phyloP scores from a whole-genome alignment of 2,329 filamentous ascomycete genomes.

The Penicillium decumbens region DNA sequence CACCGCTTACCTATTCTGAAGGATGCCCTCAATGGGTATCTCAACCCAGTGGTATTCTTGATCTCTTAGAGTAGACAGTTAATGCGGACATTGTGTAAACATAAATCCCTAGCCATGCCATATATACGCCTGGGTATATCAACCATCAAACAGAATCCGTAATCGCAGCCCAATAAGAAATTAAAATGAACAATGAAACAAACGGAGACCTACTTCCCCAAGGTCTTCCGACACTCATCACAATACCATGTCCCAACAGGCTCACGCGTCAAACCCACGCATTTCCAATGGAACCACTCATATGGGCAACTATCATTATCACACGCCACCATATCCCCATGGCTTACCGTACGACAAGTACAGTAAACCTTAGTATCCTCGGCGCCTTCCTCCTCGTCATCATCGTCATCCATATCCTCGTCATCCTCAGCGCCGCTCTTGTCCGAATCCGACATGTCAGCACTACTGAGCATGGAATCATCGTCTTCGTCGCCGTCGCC shows the following conservation, averaged over 20 bases:
- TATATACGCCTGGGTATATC: slow-evolving; percentile 18
- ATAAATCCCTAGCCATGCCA: background rate
- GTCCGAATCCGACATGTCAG: slow-evolving; percentile 47
- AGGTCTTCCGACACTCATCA: slow-evolving; percentile 46
- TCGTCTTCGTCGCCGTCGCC: slow-evolving; percentile 45
- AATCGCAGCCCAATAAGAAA: background rate
- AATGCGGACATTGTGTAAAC: background rate
- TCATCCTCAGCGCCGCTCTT: slow-evolving; percentile 34
- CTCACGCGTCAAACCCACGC: slow-evolving; percentile 57
- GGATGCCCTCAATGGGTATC: too few species aligned
- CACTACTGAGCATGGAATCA: slow-evolving; percentile 51
- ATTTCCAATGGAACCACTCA: slow-evolving; percentile 65
- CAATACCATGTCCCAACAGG: slow-evolving; percentile 57
- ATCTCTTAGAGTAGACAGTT: too few species aligned
- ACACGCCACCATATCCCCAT: slow-evolving; percentile 64
- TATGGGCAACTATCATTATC: slow-evolving; percentile 61
- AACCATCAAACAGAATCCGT: slow-evolving; percentile 2
- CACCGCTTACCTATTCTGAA: too few species aligned
- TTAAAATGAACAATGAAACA: background rate
- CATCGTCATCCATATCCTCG: slow-evolving; percentile 45
- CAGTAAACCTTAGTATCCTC: slow-evolving; percentile 61
- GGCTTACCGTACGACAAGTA: slow-evolving; percentile 61
- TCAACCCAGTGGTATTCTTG: too few species aligned
- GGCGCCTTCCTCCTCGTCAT: slow-evolving; percentile 49
- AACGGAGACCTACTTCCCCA: slow-evolving; percentile 29